A percentile compares a stretch with the other conserved stretches of the same genome.
Conservation (phyloP, 768 basidiomycete species). For the Lentinus tigrinus region DNA sequence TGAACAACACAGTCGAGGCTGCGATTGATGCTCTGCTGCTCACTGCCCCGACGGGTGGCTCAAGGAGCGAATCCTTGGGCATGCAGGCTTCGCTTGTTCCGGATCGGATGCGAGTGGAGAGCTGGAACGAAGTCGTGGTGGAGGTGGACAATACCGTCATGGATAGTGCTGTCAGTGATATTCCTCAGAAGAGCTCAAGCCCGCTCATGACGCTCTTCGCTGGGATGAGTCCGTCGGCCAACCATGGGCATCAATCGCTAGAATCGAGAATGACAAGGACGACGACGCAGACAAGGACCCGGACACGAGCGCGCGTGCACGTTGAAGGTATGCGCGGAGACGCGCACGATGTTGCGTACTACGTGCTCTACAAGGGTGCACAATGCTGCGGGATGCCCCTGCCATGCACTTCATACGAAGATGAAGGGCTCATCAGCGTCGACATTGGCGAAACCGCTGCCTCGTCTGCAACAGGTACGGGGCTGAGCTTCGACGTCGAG, state of each 20-base stretch:
- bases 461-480: neutral
- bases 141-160: conserved; percentile 9
- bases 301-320: conserved; percentile 13
- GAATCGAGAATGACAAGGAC: no score
- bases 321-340: conserved; percentile 27
- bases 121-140: conserved; percentile 23
- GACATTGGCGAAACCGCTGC: conserved; percentile 15
- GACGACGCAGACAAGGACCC: conserved; percentile 3
- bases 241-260: neutral
- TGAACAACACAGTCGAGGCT: conserved; percentile 16
- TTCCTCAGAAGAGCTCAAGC: neutral
- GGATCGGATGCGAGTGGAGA: conserved; percentile 23
- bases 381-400: conserved; percentile 4
- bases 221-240: neutral
- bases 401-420: conserved; percentile 22
- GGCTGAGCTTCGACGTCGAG: conserved; percentile 19
- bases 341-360: conserved; percentile 25
- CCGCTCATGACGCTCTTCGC: neutral
- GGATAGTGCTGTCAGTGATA: neutral
- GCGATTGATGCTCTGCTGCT: conserved; percentile 26
- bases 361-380: conserved; percentile 21
- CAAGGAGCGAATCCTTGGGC: neutral
- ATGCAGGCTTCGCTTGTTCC: conserved; percentile 23
- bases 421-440: conserved; percentile 27
- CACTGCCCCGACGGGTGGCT: conserved; percentile 1